Conservation (phyloP, 2,329 filamentous ascomycete genomes). For the Penicillium griseofulvum region DNA sequence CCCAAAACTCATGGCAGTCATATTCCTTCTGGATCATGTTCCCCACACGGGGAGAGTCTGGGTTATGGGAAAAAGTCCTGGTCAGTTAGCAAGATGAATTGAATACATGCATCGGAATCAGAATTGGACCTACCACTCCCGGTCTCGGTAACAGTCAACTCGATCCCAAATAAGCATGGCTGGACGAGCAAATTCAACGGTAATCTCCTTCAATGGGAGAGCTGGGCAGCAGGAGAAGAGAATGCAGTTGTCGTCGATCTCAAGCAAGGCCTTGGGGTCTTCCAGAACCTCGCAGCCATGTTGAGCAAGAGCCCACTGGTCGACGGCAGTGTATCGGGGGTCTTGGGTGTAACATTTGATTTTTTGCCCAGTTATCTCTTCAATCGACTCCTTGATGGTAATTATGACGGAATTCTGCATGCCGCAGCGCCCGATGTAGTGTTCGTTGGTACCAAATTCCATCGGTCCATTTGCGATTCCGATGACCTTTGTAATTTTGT, state of each 20-base stretch:
- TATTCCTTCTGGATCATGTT: neutral
- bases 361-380: neutral
- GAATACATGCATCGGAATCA: neutral
- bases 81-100: neutral
- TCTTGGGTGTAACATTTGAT: neutral
- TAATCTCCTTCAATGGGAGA: neutral
- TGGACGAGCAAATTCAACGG: neutral
- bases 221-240: neutral
- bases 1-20: neutral
- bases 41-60: neutral
- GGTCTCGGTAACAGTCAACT: rapidly evolving
- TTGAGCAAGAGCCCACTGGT: neutral
- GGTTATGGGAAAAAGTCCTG: neutral
- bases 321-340: neutral
- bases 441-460: neutral
- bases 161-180: neutral
- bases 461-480: neutral
- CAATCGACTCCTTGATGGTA: neutral
- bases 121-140: neutral
- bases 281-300: neutral
- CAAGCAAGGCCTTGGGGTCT: neutral
- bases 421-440: neutral
- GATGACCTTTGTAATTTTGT: neutral
- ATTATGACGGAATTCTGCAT: neutral
- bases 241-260: neutral